Conservation (phyloP, 257 asterid genomes). For the Linderniella brevidens region DNA sequence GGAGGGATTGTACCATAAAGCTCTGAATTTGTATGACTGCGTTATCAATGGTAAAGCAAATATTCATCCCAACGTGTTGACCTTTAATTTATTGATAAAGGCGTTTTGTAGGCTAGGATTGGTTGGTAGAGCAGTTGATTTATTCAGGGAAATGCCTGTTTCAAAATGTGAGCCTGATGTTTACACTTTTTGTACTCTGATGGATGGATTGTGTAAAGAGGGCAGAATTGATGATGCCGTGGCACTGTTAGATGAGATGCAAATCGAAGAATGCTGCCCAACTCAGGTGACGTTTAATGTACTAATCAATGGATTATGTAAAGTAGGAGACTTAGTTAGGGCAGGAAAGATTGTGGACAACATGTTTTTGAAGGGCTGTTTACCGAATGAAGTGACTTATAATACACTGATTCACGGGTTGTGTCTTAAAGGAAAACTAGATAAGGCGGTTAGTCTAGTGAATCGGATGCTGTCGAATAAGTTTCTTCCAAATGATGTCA, state of each 20-base stretch:
- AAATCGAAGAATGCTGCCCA: constrained; percentile 66
- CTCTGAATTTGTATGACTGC: constrained; percentile 48
- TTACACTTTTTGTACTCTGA: constrained; percentile 75
- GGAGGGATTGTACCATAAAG: constrained; percentile 31
- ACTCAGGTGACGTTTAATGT: constrained; percentile 52
- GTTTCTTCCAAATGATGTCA: constrained; percentile 48
- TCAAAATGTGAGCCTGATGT: constrained; percentile 45
- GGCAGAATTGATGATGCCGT: constrained; percentile 75
- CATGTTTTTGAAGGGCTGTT: constrained; percentile 86
- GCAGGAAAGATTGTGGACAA: constrained; percentile 71
- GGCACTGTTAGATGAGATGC: constrained; percentile 90
- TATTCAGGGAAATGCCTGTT: constrained; percentile 56
- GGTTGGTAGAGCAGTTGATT: constrained; percentile 41
- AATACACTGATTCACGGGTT: constrained; percentile 87
- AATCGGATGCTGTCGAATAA: constrained; percentile 51
- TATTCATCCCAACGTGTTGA: constrained; percentile 46
- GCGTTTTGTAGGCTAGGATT: constrained; percentile 48
- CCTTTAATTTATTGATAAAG: constrained; percentile 66
- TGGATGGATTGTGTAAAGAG: constrained; percentile 92
- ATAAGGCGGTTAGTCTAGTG: constrained; percentile 62
- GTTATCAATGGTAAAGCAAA: constrained; percentile 20
- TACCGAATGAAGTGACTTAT: constrained; percentile 75
- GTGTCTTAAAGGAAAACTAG: constrained; percentile 73
- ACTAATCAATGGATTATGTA: constrained; percentile 77
- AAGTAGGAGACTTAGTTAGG: constrained; percentile 60